These are phyloP conservation scores for Fusarium sp. DNA, from an alignment of 2,329 filamentous ascomycete genomes.

Conservation along the genomic window DNA sequence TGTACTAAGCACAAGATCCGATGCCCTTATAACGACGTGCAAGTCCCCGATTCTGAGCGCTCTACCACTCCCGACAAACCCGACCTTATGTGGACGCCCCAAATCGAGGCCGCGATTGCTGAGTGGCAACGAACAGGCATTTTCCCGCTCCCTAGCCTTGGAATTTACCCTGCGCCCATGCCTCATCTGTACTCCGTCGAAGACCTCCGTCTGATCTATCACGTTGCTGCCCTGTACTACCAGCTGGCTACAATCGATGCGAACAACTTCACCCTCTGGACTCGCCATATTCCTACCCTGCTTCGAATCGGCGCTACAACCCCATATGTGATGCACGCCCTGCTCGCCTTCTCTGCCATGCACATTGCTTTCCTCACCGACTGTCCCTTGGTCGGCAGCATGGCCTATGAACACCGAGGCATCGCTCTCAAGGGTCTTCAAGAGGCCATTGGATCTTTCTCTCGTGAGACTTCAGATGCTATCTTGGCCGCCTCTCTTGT, in stretches of 20 bases:
- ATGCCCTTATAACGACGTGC: conserved; percentile 95
- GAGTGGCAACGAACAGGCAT: conserved; percentile 85
- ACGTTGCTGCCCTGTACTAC: conserved; percentile 86
- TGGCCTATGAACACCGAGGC: conserved; percentile 89
- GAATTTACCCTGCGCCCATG: conserved; percentile 78
- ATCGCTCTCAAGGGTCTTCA: conserved; percentile 88
- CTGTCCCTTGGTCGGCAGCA: conserved; percentile 84
- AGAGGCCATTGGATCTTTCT: conserved; percentile 87
- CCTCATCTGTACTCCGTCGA: conserved; percentile 79
- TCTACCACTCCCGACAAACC: conserved; percentile 71
- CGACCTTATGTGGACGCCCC: conserved; percentile 85
- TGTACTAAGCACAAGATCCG: conserved; percentile 99
- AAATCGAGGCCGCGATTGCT: conserved; percentile 83
- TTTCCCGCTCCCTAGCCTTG: conserved; percentile 86
- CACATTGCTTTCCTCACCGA: conserved; percentile 91
- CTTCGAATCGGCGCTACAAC: conserved; percentile 84
- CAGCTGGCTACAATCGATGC: conserved; percentile 82
- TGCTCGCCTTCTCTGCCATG: conserved; percentile 93
- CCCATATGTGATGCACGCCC: conserved; percentile 91
- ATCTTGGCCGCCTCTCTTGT: conserved; percentile 91
- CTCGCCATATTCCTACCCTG: conserved; percentile 82
- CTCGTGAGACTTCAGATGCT: conserved; percentile 86
- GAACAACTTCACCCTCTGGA: conserved; percentile 91
- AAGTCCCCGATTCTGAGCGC: conserved; percentile 70
- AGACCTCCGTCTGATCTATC: conserved; percentile 89